Conservation (phyloP, 2,329 filamentous ascomycete species). For the Aspergillus versicolor region DNA sequence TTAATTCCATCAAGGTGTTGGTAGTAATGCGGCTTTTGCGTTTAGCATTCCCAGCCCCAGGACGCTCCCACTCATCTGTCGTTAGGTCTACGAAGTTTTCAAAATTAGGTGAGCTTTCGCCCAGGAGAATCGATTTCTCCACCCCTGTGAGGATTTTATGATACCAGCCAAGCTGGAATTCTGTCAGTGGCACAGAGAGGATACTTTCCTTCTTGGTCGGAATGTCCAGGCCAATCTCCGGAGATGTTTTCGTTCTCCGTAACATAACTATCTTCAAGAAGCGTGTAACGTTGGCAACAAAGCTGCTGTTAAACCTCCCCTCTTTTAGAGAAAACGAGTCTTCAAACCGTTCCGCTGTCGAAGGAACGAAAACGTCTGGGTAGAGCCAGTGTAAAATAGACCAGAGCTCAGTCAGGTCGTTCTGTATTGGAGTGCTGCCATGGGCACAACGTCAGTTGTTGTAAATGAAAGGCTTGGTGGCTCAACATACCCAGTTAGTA, state of each 20-base stretch:
- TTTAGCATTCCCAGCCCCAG: background rate
- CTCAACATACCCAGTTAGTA: slow-evolving; percentile 46
- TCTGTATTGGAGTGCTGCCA: slow-evolving; percentile 55
- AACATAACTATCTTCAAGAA: slow-evolving; percentile 61
- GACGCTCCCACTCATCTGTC: background rate
- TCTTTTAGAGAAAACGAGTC: slow-evolving; percentile 57
- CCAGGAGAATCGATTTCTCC: slow-evolving; percentile 27
- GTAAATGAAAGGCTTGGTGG: background rate
- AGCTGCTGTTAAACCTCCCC: slow-evolving; percentile 53
- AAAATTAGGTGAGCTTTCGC: background rate
- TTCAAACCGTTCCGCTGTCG: slow-evolving; percentile 53
- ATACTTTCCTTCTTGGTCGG: slow-evolving; percentile 59
- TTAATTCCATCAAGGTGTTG: slow-evolving; percentile 57
- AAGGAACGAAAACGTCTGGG: slow-evolving; percentile 56
- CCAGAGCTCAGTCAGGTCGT: slow-evolving; percentile 60
- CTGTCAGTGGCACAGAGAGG: slow-evolving; percentile 58
- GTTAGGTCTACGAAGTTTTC: background rate
- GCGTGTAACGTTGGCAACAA: slow-evolving; percentile 53
- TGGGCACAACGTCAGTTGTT: background rate
- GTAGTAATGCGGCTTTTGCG: slow-evolving; percentile 31
- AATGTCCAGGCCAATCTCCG: slow-evolving; percentile 53
- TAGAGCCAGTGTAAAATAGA: slow-evolving; percentile 58
- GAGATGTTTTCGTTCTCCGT: slow-evolving; percentile 57
- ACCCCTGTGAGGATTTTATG: slow-evolving; percentile 56
- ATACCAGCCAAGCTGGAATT: slow-evolving; percentile 61